Percentiles rank a stretch among this genome's conserved stretches.
phyloP scores from a whole-genome alignment of 2,329 filamentous ascomycete species.

The Cercospora zeina region DNA sequence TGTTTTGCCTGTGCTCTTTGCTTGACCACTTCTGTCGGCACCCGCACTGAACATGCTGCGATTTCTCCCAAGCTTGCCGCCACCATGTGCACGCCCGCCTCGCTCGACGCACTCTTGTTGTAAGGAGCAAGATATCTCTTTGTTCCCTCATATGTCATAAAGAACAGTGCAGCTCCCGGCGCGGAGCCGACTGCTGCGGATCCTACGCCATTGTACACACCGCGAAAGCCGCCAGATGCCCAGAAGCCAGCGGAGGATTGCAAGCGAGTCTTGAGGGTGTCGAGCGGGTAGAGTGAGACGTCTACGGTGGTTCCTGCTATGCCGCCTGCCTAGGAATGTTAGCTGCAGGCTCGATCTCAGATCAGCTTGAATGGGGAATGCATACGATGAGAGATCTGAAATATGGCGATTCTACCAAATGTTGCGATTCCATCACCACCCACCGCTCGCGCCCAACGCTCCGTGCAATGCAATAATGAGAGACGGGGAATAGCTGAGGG shows the following conservation, averaged over 20 bases:
- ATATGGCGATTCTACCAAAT: conserved; percentile 50
- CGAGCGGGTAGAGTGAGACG: conserved; percentile 93
- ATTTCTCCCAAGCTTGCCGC: conserved; percentile 86
- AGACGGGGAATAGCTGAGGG: background rate
- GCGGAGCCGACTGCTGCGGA: conserved; percentile 87
- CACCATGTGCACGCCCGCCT: conserved; percentile 67
- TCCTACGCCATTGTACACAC: conserved; percentile 91
- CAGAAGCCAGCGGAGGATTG: conserved; percentile 79
- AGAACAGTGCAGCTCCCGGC: conserved; percentile 93
- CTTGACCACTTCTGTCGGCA: conserved; percentile 96
- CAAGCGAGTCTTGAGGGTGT: conserved; percentile 96
- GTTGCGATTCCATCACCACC: conserved; percentile 8
- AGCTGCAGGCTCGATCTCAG: conserved; percentile 13
- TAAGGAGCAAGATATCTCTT: conserved; percentile 29
- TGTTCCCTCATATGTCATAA: conserved; percentile 50
- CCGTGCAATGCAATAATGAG: conserved; percentile 7
- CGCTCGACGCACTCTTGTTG: conserved; percentile 20
- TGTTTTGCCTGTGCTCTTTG: conserved; percentile 89
- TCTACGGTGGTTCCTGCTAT: conserved; percentile 94
- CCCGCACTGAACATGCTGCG: conserved; percentile 85
- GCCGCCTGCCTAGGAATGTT: conserved; percentile 67
- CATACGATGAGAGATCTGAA: conserved; percentile 50
- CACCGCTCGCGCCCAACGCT: conserved; percentile 2
- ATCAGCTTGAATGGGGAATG: background rate
- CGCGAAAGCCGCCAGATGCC: conserved; percentile 80